Percentiles rank a stretch among this genome's conserved stretches.
Evolutionary conservation across 139 green algal genomes (phyloP).

Genomic region (Pleodorina starrii): DNA sequence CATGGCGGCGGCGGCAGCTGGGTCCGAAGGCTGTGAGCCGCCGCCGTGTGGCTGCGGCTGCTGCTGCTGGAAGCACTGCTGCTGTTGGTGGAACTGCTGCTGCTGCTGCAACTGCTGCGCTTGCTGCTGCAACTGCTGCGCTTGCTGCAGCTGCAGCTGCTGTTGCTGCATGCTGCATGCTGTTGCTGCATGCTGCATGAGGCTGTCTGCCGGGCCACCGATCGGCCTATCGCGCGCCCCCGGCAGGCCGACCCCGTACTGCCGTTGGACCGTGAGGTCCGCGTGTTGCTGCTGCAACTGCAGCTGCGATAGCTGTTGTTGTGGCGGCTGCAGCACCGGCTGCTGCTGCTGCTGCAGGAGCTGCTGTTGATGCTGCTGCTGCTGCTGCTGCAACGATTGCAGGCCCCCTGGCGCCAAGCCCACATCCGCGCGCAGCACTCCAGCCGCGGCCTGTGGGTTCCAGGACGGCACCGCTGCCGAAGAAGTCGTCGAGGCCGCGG

Average conservation of each 20-base stretch:
- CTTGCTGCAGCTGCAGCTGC: neutral
- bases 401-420: neutral
- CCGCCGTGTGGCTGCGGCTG: neutral
- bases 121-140: neutral
- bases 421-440: neutral
- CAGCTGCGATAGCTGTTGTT: neutral
- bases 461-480: conserved; percentile 1
- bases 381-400: neutral
- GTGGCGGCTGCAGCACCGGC: neutral
- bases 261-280: neutral
- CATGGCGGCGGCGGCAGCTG: conserved; percentile 8
- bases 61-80: neutral
- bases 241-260: neutral
- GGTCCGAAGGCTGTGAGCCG: too few relatives aligned
- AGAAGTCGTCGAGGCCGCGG: neutral
- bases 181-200: neutral
- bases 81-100: neutral
- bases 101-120: neutral
- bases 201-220: neutral
- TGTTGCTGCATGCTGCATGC: neutral
- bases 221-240: neutral
- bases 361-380: conserved; percentile 18
- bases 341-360: neutral
- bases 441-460: conserved; percentile 3
- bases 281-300: neutral